Conservation (phyloP, 2,329 filamentous ascomycete species). For the Exutisphaerella laricina region DNA sequence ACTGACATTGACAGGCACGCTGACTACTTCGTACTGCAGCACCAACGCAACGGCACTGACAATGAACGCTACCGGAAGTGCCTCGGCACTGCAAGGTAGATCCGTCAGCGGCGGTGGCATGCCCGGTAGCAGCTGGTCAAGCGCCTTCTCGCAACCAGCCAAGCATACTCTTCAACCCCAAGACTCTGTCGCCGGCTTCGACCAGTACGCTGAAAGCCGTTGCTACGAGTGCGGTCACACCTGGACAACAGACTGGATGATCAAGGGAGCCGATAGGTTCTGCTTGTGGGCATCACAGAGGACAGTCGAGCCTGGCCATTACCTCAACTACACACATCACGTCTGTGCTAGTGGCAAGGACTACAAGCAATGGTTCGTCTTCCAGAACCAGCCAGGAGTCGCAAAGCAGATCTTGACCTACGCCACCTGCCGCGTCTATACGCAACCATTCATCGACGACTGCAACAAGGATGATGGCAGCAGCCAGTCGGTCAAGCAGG, state of each 20-base stretch:
- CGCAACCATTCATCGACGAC: constrained; percentile 23
- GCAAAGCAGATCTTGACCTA: too few species aligned
- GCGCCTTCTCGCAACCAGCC: too few species aligned
- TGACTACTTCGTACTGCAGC: too few species aligned
- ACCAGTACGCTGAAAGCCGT: too few species aligned
- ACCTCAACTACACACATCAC: constrained; percentile 1
- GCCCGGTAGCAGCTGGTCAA: too few species aligned
- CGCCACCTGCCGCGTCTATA: not conserved
- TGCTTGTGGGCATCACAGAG: not conserved
- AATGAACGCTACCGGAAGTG: not conserved
- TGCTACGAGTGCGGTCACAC: constrained; percentile 1
- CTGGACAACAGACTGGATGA: not conserved
- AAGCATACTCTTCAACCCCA: too few species aligned
- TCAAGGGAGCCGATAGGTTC: not conserved
- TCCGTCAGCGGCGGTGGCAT: not conserved
- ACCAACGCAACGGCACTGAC: too few species aligned
- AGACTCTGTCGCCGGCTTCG: too few species aligned
- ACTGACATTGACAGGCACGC: too few species aligned
- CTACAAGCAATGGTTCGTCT: not conserved
- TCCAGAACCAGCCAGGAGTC: too few species aligned
- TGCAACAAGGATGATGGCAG: constrained; percentile 19
- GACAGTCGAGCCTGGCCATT: not conserved
- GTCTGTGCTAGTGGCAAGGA: not conserved
- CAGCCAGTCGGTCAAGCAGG: constrained; percentile 1
- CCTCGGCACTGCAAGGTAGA: too few species aligned